Evolutionary conservation across 768 basidiomycete species (phyloP).

Genomic region (Strobilomyces echinocephalus): DNA sequence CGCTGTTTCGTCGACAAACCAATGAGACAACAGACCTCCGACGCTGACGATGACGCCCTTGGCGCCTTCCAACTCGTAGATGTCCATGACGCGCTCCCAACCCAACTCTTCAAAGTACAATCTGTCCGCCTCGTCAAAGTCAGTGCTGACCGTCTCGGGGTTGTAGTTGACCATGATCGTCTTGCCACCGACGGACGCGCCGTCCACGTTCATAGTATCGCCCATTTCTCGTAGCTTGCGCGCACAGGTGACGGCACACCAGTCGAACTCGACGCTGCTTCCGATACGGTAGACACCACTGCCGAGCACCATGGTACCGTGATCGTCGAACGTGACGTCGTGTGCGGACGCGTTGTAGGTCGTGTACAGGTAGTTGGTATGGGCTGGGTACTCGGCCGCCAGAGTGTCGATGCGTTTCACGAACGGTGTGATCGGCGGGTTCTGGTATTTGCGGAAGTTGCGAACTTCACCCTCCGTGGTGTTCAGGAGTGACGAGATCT

Average conservation of each 20-base stretch:
- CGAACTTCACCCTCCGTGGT: slow-evolving; percentile 77
- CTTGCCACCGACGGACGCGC: slow-evolving; percentile 43
- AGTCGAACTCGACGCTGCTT: slow-evolving; percentile 98
- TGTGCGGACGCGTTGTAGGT: slow-evolving; percentile 97
- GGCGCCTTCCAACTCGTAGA: slow-evolving; percentile 92
- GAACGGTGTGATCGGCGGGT: slow-evolving; percentile 76
- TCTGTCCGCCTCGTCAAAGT: slow-evolving; percentile 99
- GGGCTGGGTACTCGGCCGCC: slow-evolving; percentile 96
- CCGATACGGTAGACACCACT: slow-evolving; percentile 98
- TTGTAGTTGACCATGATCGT: slow-evolving; percentile 99
- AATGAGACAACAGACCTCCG: slow-evolving; percentile 60
- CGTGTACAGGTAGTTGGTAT: slow-evolving; percentile 99
- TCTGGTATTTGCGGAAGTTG: slow-evolving; percentile 76
- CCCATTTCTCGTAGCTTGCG: slow-evolving; percentile 89
- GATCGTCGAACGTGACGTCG: slow-evolving; percentile 91
- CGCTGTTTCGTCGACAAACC: background rate
- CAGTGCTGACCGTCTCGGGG: slow-evolving; percentile 98
- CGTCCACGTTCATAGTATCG: slow-evolving; percentile 18
- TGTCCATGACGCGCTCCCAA: slow-evolving; percentile 98
- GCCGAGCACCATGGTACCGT: slow-evolving; percentile 99
- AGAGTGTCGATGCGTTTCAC: slow-evolving; percentile 99
- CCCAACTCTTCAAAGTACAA: slow-evolving; percentile 98
- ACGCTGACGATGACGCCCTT: slow-evolving; percentile 95
- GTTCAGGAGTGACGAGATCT: slow-evolving; percentile 79
- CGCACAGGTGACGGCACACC: slow-evolving; percentile 99